A percentile compares a stretch with the other conserved stretches of the same genome.
phyloP scores from a whole-genome alignment of 2,329 filamentous ascomycete genomes.

The Penicillium griseofulvum region DNA sequence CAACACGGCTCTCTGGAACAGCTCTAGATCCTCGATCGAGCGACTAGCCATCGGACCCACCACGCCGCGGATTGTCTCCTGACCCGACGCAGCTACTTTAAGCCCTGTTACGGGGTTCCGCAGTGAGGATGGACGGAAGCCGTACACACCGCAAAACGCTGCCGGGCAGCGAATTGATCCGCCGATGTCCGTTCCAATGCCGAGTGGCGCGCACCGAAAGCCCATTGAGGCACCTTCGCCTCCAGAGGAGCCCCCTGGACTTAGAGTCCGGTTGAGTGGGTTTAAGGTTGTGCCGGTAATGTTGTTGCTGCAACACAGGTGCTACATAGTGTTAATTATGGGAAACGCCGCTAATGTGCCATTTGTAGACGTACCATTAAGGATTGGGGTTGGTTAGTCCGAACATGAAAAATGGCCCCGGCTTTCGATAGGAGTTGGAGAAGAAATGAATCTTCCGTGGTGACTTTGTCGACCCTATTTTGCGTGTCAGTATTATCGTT shows the following conservation, averaged over 20 bases:
- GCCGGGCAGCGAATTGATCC: constrained; percentile 48
- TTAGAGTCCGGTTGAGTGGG: constrained; percentile 41
- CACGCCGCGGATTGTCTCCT: constrained; percentile 40
- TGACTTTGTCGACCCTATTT: constrained; percentile 36
- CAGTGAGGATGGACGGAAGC: constrained; percentile 42
- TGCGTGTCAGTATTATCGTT: neutral
- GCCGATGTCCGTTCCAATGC: constrained; percentile 50
- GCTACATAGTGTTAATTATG: constrained; percentile 21
- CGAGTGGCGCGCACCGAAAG: constrained; percentile 43
- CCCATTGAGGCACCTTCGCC: constrained; percentile 46
- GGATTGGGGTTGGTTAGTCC: constrained; percentile 45
- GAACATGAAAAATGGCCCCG: constrained; percentile 45
- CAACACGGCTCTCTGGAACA: constrained; percentile 41
- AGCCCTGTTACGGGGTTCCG: constrained; percentile 33
- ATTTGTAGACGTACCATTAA: constrained; percentile 32
- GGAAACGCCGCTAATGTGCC: neutral
- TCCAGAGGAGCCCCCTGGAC: constrained; percentile 45
- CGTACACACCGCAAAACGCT: constrained; percentile 46
- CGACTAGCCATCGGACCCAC: constrained; percentile 30
- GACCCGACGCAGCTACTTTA: constrained; percentile 30
- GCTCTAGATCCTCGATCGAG: constrained; percentile 34
- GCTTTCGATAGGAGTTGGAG: constrained; percentile 34
- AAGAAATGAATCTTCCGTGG: constrained; percentile 35
- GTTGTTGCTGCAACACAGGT: constrained; percentile 41
- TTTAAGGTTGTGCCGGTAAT: constrained; percentile 43